Conservation (phyloP, 1,139 yeast genomes). For the Yamadazyma atmosphaerica region DNA sequence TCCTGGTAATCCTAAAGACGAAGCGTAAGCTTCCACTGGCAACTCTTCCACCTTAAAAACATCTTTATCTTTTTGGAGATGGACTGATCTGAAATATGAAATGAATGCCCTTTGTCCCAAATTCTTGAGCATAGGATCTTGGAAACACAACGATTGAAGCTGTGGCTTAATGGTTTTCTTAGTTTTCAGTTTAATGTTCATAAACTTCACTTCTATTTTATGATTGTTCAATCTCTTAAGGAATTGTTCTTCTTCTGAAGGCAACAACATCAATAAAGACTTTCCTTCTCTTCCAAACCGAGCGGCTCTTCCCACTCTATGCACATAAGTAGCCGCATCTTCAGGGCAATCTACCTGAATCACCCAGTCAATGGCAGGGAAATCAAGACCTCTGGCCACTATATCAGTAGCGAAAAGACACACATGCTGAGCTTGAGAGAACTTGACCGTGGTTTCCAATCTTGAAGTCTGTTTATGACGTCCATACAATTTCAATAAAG, state of each 20-base stretch:
- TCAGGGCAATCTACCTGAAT: constrained; percentile 96
- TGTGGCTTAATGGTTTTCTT: constrained; percentile 81
- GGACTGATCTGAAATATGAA: constrained; percentile 82
- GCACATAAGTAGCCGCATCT: constrained; percentile 92
- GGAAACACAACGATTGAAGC: constrained; percentile 85
- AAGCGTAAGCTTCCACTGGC: constrained; percentile 83
- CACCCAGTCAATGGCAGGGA: constrained; percentile 98
- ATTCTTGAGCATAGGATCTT: constrained; percentile 88
- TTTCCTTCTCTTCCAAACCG: constrained; percentile 89
- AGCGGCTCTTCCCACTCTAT: constrained; percentile 95
- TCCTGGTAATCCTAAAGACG: constrained; percentile 89
- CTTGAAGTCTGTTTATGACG: constrained; percentile 94
- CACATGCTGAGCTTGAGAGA: constrained; percentile 81
- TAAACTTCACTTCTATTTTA: constrained; percentile 67
- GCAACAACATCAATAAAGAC: constrained; percentile 78
- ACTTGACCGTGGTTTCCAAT: constrained; percentile 83
- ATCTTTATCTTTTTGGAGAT: constrained; percentile 84
- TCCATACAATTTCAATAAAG: constrained; percentile 89
- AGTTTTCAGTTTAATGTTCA: constrained; percentile 75
- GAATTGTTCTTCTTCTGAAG: constrained; percentile 81
- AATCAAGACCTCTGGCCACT: constrained; percentile 96
- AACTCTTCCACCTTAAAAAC: constrained; percentile 75
- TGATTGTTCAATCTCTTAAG: constrained; percentile 59
- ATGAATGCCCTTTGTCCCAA: constrained; percentile 95
- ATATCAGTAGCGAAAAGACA: constrained; percentile 95